Evolutionary conservation across 2,329 filamentous ascomycete species (phyloP), one percentile per base, ranked within the genome.

Genomic region (Phaeosphaeria sp.): DNA sequence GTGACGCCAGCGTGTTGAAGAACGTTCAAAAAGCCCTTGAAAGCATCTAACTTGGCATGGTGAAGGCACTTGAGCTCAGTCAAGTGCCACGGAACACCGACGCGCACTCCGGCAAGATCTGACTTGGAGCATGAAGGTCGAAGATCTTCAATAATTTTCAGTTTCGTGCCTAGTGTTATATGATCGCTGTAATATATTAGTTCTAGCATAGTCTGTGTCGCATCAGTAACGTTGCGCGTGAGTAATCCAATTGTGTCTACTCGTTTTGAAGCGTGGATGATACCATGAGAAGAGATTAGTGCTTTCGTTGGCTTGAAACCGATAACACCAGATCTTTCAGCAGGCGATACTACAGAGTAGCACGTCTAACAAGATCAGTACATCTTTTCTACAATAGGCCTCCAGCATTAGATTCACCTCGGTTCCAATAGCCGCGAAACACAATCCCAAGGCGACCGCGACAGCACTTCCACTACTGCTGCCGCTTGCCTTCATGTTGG

Each of bases 391-490:
- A n/a, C n/a, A n/a, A n/a, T n/a, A n/a, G n/a, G n/a, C 17, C 40
- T 2, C 17, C 18, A 8, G 18, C 3, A 18, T 9, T 15, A 3
- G 15, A 57, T 45, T 30, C 24, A 77, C 77, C 72, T 89, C 87
- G 0, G 86, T 84, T 4, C 87, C 87, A 3, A 90, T 68, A 2
- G 83, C 67, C 2, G 83, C 86, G 49, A 83, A 74, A 0, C 84
- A 83, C 11, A 89, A 79, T 0, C 86, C 87, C 44, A 89, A 72
- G 1, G 81, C 83, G 39, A 79, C 81, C 4, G 82, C 79, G 1
- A 90, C 86, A 6, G 78, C 87, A 64, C 83, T 86, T 0, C 88
- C 88, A 39, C 82, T 84, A 1, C 84, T 88, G 52, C 84, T 87
- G 2, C 87, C 87, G 43, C 78, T 81, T 0, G 88, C 87, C 65